Evolutionary conservation across 129 eudicot species (phyloP).

Genomic region (Chrysanthemum makinoi): DNA sequence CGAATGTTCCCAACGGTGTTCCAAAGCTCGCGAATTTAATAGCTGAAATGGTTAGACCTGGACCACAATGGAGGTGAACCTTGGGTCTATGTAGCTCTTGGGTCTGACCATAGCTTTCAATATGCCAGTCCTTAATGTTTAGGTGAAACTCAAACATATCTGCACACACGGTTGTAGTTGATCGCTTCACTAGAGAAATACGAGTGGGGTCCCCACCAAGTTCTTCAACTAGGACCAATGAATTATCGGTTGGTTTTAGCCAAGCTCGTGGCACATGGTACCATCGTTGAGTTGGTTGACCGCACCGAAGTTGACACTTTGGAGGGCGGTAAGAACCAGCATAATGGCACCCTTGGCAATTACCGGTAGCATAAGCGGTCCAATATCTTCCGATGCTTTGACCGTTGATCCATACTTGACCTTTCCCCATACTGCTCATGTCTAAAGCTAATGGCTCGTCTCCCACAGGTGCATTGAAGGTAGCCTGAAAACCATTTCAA

Average conservation of each 20-base stretch:
- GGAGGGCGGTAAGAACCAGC: conserved; percentile 63
- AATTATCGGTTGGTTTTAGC: conserved; percentile 60
- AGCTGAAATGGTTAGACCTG: conserved; percentile 40
- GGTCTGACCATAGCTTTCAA: conserved; percentile 41
- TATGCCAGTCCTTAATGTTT: conserved; percentile 35
- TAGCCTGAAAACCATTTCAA: conserved; percentile 38
- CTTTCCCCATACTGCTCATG: conserved; percentile 98
- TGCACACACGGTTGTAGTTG: conserved; percentile 42
- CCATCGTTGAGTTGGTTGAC: conserved; percentile 96
- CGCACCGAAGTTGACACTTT: conserved; percentile 88
- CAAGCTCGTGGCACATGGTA: conserved; percentile 74
- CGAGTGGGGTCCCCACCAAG: conserved; percentile 61
- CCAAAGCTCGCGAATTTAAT: conserved; percentile 61
- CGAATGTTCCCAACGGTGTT: conserved; percentile 56
- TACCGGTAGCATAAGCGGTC: conserved; percentile 69
- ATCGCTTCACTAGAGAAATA: conserved; percentile 50
- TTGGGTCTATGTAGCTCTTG: conserved; percentile 46
- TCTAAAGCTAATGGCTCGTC: conserved; percentile 75
- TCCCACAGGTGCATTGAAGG: conserved; percentile 59
- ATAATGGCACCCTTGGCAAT: conserved; percentile 72
- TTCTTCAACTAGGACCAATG: conserved; percentile 60
- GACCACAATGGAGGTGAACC: conserved; percentile 45
- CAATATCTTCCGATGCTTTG: conserved; percentile 93
- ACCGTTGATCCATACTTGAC: conserved; percentile 93
- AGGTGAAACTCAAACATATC: conserved; percentile 48